Evolutionary conservation across 768 basidiomycete species (phyloP).

Genomic region (Gymnopilus junonius): DNA sequence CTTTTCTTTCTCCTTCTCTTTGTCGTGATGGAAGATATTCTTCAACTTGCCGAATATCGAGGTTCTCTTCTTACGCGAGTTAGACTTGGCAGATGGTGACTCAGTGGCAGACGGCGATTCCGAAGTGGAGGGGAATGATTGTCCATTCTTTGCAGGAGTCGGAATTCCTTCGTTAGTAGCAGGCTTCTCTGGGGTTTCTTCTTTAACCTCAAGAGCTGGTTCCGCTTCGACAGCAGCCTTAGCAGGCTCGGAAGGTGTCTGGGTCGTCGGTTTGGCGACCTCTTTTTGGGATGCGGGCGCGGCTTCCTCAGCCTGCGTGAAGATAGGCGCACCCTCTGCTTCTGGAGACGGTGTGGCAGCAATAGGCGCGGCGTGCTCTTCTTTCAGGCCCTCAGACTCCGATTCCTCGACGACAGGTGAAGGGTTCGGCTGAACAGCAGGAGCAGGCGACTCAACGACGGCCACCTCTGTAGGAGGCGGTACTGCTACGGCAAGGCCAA

Average conservation of each 20-base stretch:
- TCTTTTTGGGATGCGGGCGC: not conserved
- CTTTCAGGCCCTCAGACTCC: not conserved
- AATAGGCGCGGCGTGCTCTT: not conserved
- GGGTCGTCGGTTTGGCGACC: not conserved
- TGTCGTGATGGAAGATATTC: conserved; percentile 50
- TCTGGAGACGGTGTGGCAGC: conserved; percentile 1
- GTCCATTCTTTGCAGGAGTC: conserved; percentile 14
- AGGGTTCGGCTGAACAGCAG: conserved; percentile 7
- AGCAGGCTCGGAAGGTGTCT: not conserved
- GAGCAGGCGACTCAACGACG: not conserved
- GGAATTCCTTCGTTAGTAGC: not conserved
- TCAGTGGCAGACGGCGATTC: conserved; percentile 17
- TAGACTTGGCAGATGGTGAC: conserved; percentile 37
- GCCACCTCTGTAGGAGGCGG: conserved; percentile 1
- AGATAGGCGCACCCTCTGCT: not conserved
- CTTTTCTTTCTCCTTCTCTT: conserved; percentile 44
- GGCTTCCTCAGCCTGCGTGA: not conserved
- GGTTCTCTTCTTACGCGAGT: conserved; percentile 50
- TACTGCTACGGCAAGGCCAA: not conserved
- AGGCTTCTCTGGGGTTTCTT: conserved; percentile 4
- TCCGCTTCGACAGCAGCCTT: not conserved
- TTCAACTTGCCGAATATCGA: conserved; percentile 61
- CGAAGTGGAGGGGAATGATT: conserved; percentile 21
- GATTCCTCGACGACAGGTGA: conserved; percentile 8
- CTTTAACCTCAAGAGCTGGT: not conserved